Evolutionary conservation across 2,329 filamentous ascomycete species (phyloP).

Genomic region (Alternaria alternata): DNA sequence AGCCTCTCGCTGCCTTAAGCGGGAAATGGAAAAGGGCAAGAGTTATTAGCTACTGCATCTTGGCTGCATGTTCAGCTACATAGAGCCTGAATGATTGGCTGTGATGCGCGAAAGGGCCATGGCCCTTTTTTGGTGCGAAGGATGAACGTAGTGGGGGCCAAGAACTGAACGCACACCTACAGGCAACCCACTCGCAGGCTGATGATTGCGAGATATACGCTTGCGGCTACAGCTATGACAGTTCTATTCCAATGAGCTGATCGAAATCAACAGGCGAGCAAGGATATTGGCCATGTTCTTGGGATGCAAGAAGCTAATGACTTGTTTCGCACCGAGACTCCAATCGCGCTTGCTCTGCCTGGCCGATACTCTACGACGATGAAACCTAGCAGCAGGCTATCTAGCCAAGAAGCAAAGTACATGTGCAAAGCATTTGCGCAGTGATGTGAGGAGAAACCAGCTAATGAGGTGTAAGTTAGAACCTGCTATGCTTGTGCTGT

Average conservation of each 20-base stretch:
- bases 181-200: accelerated
- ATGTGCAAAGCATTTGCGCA: neutral
- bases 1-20: neutral
- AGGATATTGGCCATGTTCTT: too few relatives aligned
- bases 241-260: too few relatives aligned
- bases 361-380: too few relatives aligned
- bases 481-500: neutral
- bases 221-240: neutral
- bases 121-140: slow-evolving; percentile 5
- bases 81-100: neutral
- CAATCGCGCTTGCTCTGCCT: too few relatives aligned
- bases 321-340: too few relatives aligned
- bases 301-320: too few relatives aligned
- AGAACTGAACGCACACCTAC: neutral
- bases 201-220: neutral
- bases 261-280: neutral
- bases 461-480: neutral
- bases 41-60: neutral
- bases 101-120: neutral
- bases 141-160: neutral
- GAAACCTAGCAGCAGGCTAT: too few relatives aligned
- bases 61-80: neutral
- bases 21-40: neutral
- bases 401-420: neutral
- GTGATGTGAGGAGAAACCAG: accelerated